Base-by-base conservation (phyloP, 148 eudicot species). In the Talinum fruticosum region DNA sequence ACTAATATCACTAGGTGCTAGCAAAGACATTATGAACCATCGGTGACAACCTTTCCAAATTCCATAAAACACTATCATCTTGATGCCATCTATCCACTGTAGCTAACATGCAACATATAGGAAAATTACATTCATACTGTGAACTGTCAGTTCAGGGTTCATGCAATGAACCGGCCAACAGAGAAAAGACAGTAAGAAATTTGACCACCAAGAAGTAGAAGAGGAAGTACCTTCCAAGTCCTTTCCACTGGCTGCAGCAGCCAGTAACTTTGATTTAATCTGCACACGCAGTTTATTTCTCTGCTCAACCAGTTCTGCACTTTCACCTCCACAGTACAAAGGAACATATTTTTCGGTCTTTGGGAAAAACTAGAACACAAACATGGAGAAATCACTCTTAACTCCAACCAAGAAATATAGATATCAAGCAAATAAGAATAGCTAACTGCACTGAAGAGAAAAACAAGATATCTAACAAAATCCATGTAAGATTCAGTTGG, bases 201-300 rank as follows among this genome's bases (percentile, higher is more conserved):
- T 15, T 30, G 61, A 14, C 12, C 24, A 18, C 18, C 30, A 28
- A 15, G 41, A 19, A 18, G 8, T 21, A 66, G 65, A 10, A 69
- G 76, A 36, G 47, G 30, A 66, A 53, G 73, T 86, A 96, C 97
- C 99, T 93, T 93, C 97, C 79, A 93, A 79, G 68, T 96, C 99
- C 87, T 96, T 96, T 75, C 99, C 99, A 90, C 92, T 90, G 54
- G 97, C 94, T 32, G 93, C 99, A 72, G 99, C 97, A 77, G 94
- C 91, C 79, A 89, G 71, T 78, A 91, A 64, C 79, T 93, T 96
- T 41, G 84, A 92, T 83, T 96, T 96, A 69, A 96, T 93, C 85
- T 86, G 91, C 81, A 84, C 79, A 14, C 99, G 90, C 73, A 96
- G 79, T 78, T 71, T 83, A 76, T 86, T 89, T 91, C 97, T 90